Conservation (phyloP, 495 filamentous ascomycete genomes). For the Bathelium albidoporum region DNA sequence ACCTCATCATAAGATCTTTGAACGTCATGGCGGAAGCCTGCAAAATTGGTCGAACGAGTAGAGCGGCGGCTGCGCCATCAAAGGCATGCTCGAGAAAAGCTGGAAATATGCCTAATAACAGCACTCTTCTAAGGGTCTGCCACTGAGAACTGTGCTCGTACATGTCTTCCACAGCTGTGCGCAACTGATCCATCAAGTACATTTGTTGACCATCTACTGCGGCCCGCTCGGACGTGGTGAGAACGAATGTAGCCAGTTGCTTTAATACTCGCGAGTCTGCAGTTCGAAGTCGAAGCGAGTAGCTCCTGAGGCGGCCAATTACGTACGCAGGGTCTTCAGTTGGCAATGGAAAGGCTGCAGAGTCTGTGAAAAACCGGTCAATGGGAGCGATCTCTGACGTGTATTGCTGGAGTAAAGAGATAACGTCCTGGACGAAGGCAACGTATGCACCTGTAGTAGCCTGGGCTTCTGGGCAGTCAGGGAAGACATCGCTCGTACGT, state of each 20-base stretch:
- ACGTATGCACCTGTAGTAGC: conserved; percentile 48
- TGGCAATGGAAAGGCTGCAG: conserved; percentile 54
- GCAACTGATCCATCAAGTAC: conserved; percentile 50
- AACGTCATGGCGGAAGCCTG: background rate
- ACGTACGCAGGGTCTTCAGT: conserved; percentile 57
- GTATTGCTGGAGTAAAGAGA: conserved; percentile 56
- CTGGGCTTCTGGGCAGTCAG: conserved; percentile 3
- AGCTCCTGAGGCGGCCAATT: conserved; percentile 54
- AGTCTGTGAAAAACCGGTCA: conserved; percentile 59
- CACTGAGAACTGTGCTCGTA: conserved; percentile 37
- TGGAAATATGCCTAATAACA: conserved; percentile 54
- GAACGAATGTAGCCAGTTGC: conserved; percentile 51
- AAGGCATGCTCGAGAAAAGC: conserved; percentile 49
- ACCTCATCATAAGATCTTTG: background rate
- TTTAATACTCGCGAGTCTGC: conserved; percentile 41
- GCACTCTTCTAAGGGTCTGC: conserved; percentile 46
- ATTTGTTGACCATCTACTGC: conserved; percentile 49
- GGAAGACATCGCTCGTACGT: background rate
- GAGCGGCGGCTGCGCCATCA: background rate
- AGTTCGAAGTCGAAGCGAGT: conserved; percentile 43
- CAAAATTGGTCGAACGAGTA: background rate
- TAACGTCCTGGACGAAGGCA: conserved; percentile 53
- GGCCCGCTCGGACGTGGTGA: conserved; percentile 54
- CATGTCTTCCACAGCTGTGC: conserved; percentile 42
- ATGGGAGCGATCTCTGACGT: conserved; percentile 51